Evolutionary conservation across 2,329 filamentous ascomycete species (phyloP).

Genomic region (Fonsecaea nubica): DNA sequence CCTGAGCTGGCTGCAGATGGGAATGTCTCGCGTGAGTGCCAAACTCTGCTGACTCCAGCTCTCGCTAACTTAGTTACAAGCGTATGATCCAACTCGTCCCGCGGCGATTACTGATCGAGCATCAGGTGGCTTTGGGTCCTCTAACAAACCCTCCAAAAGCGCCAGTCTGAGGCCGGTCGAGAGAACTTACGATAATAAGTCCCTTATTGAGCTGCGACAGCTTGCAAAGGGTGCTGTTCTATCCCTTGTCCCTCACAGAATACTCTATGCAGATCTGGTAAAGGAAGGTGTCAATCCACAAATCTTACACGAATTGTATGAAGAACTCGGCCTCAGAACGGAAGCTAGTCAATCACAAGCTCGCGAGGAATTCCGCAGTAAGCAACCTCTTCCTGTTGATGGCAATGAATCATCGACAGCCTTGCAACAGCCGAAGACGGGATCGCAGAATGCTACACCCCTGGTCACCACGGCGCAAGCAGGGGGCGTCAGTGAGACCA

Average conservation of each 20-base stretch:
- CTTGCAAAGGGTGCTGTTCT: constrained; percentile 71
- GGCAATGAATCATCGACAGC: not conserved
- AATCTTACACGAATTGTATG: constrained; percentile 70
- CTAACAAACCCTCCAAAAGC: constrained; percentile 6
- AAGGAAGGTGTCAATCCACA: constrained; percentile 72
- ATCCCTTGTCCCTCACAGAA: constrained; percentile 66
- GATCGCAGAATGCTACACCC: not conserved
- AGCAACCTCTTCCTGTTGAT: not conserved
- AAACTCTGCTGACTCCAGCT: not conserved
- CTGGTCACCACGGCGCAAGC: not conserved
- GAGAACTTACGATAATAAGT: constrained; percentile 39
- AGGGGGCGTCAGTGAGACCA: not conserved
- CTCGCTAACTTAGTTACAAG: constrained; percentile 19
- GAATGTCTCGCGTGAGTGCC: constrained; percentile 30
- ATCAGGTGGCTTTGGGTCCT: constrained; percentile 12
- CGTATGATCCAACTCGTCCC: constrained; percentile 34
- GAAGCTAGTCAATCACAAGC: constrained; percentile 15
- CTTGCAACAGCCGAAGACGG: not conserved
- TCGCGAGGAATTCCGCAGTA: not conserved
- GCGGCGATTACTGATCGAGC: constrained; percentile 24
- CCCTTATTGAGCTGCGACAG: constrained; percentile 49
- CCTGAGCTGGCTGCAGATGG: constrained; percentile 22
- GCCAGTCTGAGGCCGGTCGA: constrained; percentile 16
- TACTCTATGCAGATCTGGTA: constrained; percentile 75
- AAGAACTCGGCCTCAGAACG: constrained; percentile 67